Evolutionary conservation across 1,284 basidiomycete genomes (phyloP), one percentile per base, ranked within the genome.

Genomic region (Salmacisia buchloeana): DNA sequence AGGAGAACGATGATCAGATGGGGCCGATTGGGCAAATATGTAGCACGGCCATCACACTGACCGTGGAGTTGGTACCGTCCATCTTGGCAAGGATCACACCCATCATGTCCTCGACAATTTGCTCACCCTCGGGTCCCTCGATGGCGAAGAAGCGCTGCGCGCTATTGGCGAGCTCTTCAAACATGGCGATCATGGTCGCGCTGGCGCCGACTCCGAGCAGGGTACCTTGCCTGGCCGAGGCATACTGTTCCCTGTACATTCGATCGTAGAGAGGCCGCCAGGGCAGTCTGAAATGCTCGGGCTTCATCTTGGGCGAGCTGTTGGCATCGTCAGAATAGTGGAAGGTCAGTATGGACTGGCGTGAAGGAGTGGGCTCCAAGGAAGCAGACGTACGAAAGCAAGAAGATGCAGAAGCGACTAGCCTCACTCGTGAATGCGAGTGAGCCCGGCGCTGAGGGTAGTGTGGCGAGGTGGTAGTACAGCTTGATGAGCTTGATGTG

Each of bases 261-360:
- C 91, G 86, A 62, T 89, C 85, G 80, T 89, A 92, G 3, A 94
- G 83, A 1, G 91, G 89, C 73, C 86, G 86, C 93, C 93, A 96
- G 1, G 91, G 90, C 1, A 97, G 84, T 2, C 18, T 43, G 7
- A 97, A 82, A 78, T 96, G 41, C 3, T 43, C 41, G 18, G 41
- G 18, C 23, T 43, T 43, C 18, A 43, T 15, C 7, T 43, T 43
- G 41, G 18, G 23, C 6, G 41, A 43, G 18, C 41, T 43, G 41
- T 1, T 43, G 15, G 23, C 6, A n/a, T 43, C 23, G 41, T 7
- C 23, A 21, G 15, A 18, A n/a, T n/a, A 43, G 18, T 38, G 36
- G 36, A n/a, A 38, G n/a, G 36, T 38, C 12, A 7, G 7, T 15
- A 7, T 7, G 35, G 15, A 7, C 9, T 15, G 35, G 35, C 15